Base-by-base conservation (phyloP, 2,329 filamentous ascomycete species). In the Emergomyces orientalis region DNA sequence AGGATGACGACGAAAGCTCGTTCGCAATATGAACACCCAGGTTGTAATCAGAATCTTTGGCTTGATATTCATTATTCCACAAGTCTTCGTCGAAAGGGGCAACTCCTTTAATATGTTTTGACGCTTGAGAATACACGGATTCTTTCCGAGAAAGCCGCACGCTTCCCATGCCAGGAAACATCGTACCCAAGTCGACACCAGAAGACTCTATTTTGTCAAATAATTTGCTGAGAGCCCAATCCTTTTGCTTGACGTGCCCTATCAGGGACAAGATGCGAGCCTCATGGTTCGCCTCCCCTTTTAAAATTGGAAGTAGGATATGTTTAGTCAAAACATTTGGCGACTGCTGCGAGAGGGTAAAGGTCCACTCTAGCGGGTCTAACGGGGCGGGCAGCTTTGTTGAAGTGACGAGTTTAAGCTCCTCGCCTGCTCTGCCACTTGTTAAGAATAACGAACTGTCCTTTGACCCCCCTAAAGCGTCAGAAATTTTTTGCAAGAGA, bases 171-270 rank as follows among this genome's bases (percentile, higher is more conserved):
- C 79, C 79, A 5, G 84, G 85, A 68, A 87, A 87, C 1, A 85
- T 78, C 13, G 78, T 77, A 19, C 79, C 79, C 6, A 86, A 70
- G 67, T 86, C 83, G 56, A 84, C 74, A 5, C 82, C 81, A 49
- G 81, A 78, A 1, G 77, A 75, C 66, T 86, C 83, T 58, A 86
- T 77, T 64, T 83, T 82, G 68, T 87, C 84, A 32, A 85, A 76
- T 27, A 87, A 72, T 62, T 82, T 84, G 8, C 75, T 75, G 59
- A 87, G 81, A 22, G 83, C 78, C 69, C 79, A 82, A 68, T 87
- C 85, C 69, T 87, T 87, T 34, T 81, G 79, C 61, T 75, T 74
- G 14, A 87, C 71, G 51, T 79, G 77, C 4, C 78, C 71, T 22
- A 84, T 70, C 6, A 87, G 74, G 27, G 74, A 74, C 34, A 75